Evolutionary conservation across 2,329 filamentous ascomycete genomes (phyloP).

Genomic region (Colletotrichum salicis): DNA sequence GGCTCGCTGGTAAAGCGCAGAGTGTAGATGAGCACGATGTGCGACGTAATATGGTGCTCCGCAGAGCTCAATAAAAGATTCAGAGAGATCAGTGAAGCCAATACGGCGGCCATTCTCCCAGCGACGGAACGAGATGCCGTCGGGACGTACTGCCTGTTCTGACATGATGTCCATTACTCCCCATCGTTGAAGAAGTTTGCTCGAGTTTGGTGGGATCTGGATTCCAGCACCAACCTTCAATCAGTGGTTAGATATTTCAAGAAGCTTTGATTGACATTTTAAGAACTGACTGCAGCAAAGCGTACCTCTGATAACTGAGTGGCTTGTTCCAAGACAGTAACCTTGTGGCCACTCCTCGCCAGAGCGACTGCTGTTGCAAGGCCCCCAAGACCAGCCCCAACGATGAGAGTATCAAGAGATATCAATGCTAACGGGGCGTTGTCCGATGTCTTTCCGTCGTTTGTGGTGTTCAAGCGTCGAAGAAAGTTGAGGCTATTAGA

Average conservation of each 20-base stretch:
- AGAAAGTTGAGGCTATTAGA: constrained; percentile 33
- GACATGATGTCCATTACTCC: constrained; percentile 39
- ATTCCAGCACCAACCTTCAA: constrained; percentile 37
- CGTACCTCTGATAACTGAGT: constrained; percentile 18
- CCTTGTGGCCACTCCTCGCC: constrained; percentile 24
- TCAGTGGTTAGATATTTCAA: neutral
- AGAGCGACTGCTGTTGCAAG: constrained; percentile 33
- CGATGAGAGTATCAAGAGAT: constrained; percentile 23
- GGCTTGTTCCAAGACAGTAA: constrained; percentile 35
- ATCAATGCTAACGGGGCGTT: neutral
- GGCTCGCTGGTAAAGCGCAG: constrained; percentile 43
- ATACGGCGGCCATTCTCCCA: constrained; percentile 42
- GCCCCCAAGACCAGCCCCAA: constrained; percentile 35
- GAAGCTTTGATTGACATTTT: neutral
- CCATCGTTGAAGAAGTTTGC: constrained; percentile 36
- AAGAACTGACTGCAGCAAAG: neutral
- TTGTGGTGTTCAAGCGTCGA: neutral
- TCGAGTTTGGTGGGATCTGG: constrained; percentile 37
- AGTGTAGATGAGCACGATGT: constrained; percentile 49
- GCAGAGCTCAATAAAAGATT: constrained; percentile 40
- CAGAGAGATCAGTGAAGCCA: constrained; percentile 33
- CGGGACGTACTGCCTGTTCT: constrained; percentile 37
- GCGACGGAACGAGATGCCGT: constrained; percentile 39
- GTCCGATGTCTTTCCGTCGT: neutral
- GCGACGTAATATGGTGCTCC: constrained; percentile 48